These are phyloP conservation scores for Candolleomyces aberdarensis DNA, from an alignment of 768 basidiomycete genomes.

Conservation along the genomic window DNA sequence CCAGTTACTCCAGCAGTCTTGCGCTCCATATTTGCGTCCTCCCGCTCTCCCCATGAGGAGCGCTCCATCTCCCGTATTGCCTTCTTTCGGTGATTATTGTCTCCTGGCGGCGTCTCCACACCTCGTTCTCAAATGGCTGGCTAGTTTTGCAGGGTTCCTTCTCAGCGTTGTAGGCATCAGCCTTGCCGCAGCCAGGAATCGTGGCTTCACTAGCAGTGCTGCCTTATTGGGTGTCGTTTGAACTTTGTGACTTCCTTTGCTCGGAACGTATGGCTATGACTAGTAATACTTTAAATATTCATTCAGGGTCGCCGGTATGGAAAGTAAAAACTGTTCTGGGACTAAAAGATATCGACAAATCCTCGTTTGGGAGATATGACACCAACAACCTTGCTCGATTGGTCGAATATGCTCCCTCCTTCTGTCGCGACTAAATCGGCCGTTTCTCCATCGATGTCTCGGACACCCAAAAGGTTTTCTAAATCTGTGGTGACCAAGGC, in stretches of 20 bases:
- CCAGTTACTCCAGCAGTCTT: conserved; percentile 82
- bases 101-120: background rate
- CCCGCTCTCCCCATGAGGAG: conserved; percentile 77
- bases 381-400: conserved; percentile 52
- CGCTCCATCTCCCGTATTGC: conserved; percentile 81
- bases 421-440: conserved; percentile 61
- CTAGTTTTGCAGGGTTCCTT: conserved; percentile 78
- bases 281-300: no score
- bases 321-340: background rate
- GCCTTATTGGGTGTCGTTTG: conserved; percentile 66
- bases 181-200: conserved; percentile 65
- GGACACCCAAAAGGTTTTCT: conserved; percentile 36
- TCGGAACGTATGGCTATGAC: background rate
- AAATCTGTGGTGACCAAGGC: conserved; percentile 45
- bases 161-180: conserved; percentile 81
- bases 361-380: conserved; percentile 51
- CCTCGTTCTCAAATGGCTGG: background rate
- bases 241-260: conserved; percentile 6
- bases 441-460: conserved; percentile 36
- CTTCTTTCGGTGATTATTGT: conserved; percentile 67
- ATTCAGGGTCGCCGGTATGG: background rate
- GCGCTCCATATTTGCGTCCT: conserved; percentile 83
- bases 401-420: conserved; percentile 57
- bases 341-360: conserved; percentile 49
- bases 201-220: conserved; percentile 65